Conservation (phyloP, 768 basidiomycete genomes). For the Tylopilus sp. region DNA sequence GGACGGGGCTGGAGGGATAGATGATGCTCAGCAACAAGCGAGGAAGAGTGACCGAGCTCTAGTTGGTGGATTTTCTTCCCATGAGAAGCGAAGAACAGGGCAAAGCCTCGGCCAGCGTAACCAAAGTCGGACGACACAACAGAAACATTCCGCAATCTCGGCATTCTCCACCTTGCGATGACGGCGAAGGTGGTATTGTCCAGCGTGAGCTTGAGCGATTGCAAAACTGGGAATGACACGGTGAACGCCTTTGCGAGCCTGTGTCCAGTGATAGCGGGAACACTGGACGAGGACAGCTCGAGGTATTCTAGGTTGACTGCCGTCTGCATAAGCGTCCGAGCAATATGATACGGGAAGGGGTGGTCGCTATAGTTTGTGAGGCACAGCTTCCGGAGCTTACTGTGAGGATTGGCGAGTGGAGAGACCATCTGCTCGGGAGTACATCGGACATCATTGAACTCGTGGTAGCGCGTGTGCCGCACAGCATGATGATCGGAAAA, state of each 20-base stretch:
- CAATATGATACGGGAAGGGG: slow-evolving; percentile 52
- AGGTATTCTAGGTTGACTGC: slow-evolving; percentile 61
- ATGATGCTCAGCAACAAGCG: slow-evolving; percentile 65
- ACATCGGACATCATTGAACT: slow-evolving; percentile 41
- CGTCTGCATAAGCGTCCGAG: slow-evolving; percentile 48
- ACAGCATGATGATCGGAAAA: slow-evolving; percentile 66
- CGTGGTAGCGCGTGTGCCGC: slow-evolving; percentile 48
- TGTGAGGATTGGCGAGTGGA: slow-evolving; percentile 53
- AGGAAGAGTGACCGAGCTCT: slow-evolving; percentile 70
- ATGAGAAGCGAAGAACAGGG: slow-evolving; percentile 63
- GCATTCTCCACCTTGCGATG: slow-evolving; percentile 66
- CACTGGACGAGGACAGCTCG: slow-evolving; percentile 58
- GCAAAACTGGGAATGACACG: slow-evolving; percentile 56
- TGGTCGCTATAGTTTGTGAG: slow-evolving; percentile 75
- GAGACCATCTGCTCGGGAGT: slow-evolving; percentile 58
- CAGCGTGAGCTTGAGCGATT: slow-evolving; percentile 64
- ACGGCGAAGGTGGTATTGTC: slow-evolving; percentile 70
- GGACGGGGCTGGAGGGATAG: slow-evolving; percentile 44
- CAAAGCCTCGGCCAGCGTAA: slow-evolving; percentile 64
- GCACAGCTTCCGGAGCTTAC: slow-evolving; percentile 52
- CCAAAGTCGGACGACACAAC: slow-evolving; percentile 70
- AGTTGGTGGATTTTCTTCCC: slow-evolving; percentile 59
- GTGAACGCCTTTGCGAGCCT: slow-evolving; percentile 18
- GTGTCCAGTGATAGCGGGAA: slow-evolving; percentile 38
- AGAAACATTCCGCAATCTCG: slow-evolving; percentile 56